Conservation (phyloP, 2,329 filamentous ascomycete genomes). For the Escovopsis sp. region DNA sequence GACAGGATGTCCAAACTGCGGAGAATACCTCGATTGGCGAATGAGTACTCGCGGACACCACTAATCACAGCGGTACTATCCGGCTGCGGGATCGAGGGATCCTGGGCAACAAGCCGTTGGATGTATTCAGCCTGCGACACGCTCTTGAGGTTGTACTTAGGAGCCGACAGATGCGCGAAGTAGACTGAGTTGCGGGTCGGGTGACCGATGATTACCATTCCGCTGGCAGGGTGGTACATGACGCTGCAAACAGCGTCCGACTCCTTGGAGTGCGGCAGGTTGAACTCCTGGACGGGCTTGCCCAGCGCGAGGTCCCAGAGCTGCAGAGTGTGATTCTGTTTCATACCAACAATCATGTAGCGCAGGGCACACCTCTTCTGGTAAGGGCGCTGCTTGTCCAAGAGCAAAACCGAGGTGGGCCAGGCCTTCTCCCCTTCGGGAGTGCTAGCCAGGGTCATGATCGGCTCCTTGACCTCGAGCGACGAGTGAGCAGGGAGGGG, state of each 20-base stretch:
- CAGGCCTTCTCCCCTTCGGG: slow-evolving; percentile 85
- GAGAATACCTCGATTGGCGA: slow-evolving; percentile 71
- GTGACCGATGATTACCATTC: slow-evolving; percentile 89
- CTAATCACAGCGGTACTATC: slow-evolving; percentile 96
- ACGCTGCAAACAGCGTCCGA: slow-evolving; percentile 97
- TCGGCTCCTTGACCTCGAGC: slow-evolving; percentile 69
- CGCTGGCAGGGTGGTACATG: slow-evolving; percentile 80
- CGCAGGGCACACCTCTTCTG: slow-evolving; percentile 77
- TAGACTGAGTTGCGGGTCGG: slow-evolving; percentile 96
- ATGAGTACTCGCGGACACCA: slow-evolving; percentile 88
- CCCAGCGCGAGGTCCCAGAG: slow-evolving; percentile 93
- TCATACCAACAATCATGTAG: slow-evolving; percentile 95
- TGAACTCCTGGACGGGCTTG: slow-evolving; percentile 93
- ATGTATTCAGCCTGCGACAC: slow-evolving; percentile 85
- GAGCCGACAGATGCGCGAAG: slow-evolving; percentile 88
- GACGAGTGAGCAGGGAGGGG: slow-evolving; percentile 41
- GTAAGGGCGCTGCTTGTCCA: slow-evolving; percentile 92
- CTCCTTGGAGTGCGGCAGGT: slow-evolving; percentile 89
- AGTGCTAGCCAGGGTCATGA: slow-evolving; percentile 77
- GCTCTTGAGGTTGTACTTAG: slow-evolving; percentile 71
- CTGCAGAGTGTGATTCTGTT: slow-evolving; percentile 97
- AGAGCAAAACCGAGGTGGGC: slow-evolving; percentile 88
- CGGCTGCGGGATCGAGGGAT: slow-evolving; percentile 61
- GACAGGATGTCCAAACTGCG: slow-evolving; percentile 82
- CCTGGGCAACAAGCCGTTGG: slow-evolving; percentile 58